Base-by-base conservation (phyloP, 768 basidiomycete genomes). In the Goffeauzyma gilvescens region DNA sequence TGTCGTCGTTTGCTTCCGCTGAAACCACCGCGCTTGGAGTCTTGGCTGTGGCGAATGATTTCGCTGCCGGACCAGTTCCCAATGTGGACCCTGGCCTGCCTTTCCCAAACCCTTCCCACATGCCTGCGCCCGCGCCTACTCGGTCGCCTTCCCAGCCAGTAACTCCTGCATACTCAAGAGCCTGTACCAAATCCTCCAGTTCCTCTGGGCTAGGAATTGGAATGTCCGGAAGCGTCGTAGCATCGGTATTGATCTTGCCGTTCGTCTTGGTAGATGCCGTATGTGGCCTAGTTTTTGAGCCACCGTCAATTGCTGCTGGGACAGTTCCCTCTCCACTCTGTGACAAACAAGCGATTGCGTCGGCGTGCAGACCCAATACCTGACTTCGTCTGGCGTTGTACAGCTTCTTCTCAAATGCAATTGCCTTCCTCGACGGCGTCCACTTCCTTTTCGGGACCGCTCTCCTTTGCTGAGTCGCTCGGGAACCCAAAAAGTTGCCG, bases 101-200 rank as follows among this genome's bases (percentile, higher is more conserved):
- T 35, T 20, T 32, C 52, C 44, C 21, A 22, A 41, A 17, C 35
- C 51, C 12, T 38, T 41, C 41, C 50, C 49, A 57, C 50, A 58
- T 3, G 13, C 43, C 43, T 10, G 43, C 35, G 27, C 43, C 43
- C 3, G 34, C 15, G 28, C 53, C 52, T 13, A 48, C 49, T 28
- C 38, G 43, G 36, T 60, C 59, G 18, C 52, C 50, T 14, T 49
- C 41, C 59, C 59, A 60, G 1, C 48, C 48, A 4, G 38, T 37
- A 2, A 58, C 41, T 10, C 54, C 55, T 4, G 56, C 32, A 43
- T 52, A 36, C 34, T 58, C 53, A 10, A 60, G 41, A 2, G 50
- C 42, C 12, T 52, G 51, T 15, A 57, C 26, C 27, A 60, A 41
- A 38, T 55, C 53, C 45, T 60, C 59, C 35, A 60, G 52, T 17